Conservation (phyloP, 177 flowering plant species). For the Vitis hybrid region DNA sequence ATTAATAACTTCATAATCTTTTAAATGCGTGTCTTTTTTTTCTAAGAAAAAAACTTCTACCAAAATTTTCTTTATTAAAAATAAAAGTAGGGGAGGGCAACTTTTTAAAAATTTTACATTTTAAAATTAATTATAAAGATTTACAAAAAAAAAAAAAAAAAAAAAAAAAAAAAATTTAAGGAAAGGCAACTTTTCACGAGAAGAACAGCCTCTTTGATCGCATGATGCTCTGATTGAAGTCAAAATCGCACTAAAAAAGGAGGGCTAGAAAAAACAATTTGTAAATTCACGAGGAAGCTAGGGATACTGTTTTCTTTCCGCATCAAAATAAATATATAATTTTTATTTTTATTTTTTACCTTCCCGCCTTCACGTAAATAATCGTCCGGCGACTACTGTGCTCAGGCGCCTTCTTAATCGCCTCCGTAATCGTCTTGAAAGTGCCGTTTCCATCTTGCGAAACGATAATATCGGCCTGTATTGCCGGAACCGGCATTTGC, state of each 20-base stretch:
- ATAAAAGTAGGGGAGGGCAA: no score
- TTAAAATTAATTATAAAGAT: no score
- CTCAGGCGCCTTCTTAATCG: constrained; percentile 85
- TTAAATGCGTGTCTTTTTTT: no score
- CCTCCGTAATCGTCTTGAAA: constrained; percentile 63
- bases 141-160: no score
- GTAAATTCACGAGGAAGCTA: neutral
- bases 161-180: no score
- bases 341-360: constrained; percentile 35
- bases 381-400: constrained; percentile 58
- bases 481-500: constrained; percentile 39
- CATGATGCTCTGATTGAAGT: neutral
- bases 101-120: no score
- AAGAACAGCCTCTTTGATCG: no score
- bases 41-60: no score
- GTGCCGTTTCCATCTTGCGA: constrained; percentile 81
- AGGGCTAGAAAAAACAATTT: neutral
- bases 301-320: neutral
- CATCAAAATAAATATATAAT: no score
- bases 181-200: neutral
- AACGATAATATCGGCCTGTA: constrained; percentile 74
- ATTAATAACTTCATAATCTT: no score
- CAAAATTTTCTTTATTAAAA: no score
- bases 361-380: constrained; percentile 89
- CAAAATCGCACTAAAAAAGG: neutral